These are phyloP conservation scores for Globisporangium splendens DNA, from an alignment of 352 stramenopile species.

Conservation along the genomic window DNA sequence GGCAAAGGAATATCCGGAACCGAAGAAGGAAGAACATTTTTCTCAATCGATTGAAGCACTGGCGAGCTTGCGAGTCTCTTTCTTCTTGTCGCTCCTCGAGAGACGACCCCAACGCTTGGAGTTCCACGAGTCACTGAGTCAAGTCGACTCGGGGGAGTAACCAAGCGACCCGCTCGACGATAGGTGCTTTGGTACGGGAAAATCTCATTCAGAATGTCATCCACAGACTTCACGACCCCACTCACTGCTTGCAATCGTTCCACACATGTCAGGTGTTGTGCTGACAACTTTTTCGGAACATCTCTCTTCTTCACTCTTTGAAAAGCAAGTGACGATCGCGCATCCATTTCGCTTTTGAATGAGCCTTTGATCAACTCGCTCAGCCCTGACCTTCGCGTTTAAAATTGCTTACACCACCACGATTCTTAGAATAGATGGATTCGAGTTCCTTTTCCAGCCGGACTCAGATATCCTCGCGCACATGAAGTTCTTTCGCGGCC, in stretches of 20 bases:
- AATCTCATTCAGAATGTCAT: constrained; percentile 29
- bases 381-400: no score
- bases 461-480: constrained; percentile 32
- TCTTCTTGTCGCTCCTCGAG: constrained; percentile 5
- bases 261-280: constrained; percentile 14
- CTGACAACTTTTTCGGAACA: background rate
- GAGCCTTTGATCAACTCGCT: no score
- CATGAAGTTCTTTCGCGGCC: constrained; percentile 63
- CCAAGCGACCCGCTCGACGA: constrained; percentile 14
- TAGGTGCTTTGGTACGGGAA: constrained; percentile 30
- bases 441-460: no score
- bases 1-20: background rate
- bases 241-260: constrained; percentile 18
- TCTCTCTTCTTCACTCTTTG: no score
- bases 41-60: constrained; percentile 4
- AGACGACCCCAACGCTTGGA: no score
- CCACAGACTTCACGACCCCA: constrained; percentile 21
- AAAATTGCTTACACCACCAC: no score
- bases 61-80: constrained; percentile 8
- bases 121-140: background rate
- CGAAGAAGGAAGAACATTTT: background rate
- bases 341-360: no score
- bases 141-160: background rate
- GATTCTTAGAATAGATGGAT: no score
- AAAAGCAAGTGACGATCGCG: no score